These are phyloP conservation scores for Solanum appendiculatum DNA, from an alignment of 257 asterid genomes.

Conservation along the genomic window DNA sequence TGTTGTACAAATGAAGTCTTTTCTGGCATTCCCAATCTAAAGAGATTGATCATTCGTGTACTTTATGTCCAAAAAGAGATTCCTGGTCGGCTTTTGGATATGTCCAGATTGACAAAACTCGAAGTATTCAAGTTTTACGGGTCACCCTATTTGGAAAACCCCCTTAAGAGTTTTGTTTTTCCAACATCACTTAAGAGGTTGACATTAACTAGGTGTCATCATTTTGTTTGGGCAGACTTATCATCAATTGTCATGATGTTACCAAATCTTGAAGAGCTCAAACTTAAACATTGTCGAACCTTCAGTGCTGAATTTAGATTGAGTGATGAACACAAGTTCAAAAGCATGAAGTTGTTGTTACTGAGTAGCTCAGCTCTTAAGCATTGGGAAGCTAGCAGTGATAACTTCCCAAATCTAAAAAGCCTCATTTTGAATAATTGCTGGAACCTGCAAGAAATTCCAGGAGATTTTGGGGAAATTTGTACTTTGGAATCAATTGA, in stretches of 20 bases:
- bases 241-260: neutral
- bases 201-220: fast-evolving
- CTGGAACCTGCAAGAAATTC: neutral
- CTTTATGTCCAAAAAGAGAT: too few relatives aligned
- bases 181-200: neutral
- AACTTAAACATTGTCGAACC: neutral
- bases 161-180: neutral
- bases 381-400: neutral
- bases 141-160: neutral
- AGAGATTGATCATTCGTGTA: neutral
- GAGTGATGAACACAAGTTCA: neutral
- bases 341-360: neutral
- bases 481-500: neutral
- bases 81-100: neutral
- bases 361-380: fast-evolving
- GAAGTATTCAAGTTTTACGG: neutral
- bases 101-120: neutral
- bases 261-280: neutral
- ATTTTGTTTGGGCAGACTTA: neutral
- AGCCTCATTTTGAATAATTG: neutral
- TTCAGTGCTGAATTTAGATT: neutral
- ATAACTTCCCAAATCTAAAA: neutral
- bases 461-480: neutral
- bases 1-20: neutral
- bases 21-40: neutral